Conservation (phyloP, 1,284 basidiomycete genomes). For the Inonotus hispidus region DNA sequence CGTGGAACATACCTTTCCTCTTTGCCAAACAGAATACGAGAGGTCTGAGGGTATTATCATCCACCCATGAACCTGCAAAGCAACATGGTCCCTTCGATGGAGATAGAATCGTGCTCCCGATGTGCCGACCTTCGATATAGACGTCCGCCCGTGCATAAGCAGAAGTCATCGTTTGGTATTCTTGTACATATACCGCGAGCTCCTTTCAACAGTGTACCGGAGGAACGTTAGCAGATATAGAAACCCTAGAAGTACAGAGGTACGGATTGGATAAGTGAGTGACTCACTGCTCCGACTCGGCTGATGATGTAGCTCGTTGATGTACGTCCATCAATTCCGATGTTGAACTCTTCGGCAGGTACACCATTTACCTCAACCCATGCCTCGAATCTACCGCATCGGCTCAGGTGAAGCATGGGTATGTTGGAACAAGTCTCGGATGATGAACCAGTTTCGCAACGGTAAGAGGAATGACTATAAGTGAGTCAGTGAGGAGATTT, state of each 20-base stretch:
- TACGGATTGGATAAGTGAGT: not conserved
- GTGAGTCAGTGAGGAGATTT: too few species aligned
- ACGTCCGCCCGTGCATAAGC: slow-evolving; percentile 2
- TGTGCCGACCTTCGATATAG: not conserved
- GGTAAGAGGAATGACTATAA: too few species aligned
- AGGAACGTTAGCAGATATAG: too few species aligned
- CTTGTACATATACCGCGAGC: slow-evolving; percentile 3
- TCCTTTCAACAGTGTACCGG: too few species aligned
- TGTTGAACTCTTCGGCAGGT: not conserved
- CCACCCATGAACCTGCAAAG: slow-evolving; percentile 6
- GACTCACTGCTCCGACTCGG: not conserved
- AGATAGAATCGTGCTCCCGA: slow-evolving; percentile 1
- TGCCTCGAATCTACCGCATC: slow-evolving; percentile 3
- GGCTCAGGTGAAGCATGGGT: not conserved
- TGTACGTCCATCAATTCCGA: not conserved
- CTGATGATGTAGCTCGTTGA: slow-evolving; percentile 1
- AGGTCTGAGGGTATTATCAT: not conserved
- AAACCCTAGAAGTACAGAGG: not conserved
- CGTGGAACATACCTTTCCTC: not conserved
- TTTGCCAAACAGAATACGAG: slow-evolving; percentile 1
- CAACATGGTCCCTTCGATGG: not conserved
- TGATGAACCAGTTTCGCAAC: not conserved
- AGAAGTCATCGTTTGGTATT: not conserved
- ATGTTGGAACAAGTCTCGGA: not conserved
- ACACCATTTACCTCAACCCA: not conserved